Evolutionary conservation across 495 filamentous ascomycete species (phyloP), one percentile per base, ranked within the genome.

Genomic region (Lindgomyces ingoldianus): DNA sequence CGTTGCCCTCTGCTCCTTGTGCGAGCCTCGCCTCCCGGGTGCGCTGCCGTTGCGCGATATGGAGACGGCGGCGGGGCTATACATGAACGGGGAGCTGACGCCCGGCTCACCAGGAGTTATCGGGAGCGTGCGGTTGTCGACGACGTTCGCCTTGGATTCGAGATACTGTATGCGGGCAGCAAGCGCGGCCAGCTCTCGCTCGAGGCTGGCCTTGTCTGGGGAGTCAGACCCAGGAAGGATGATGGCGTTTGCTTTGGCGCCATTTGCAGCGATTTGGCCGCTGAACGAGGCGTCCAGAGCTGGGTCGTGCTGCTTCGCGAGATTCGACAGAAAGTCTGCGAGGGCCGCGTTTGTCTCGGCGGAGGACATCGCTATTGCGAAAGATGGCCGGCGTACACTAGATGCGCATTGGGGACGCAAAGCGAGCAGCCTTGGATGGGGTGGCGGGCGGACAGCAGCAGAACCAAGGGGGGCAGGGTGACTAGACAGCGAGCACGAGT

Each of bases 121-220:
- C 48, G 76, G 76, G 27, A 75, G 70, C 16, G 70, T 64, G 24
- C 68, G 66, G 52, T 62, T 70, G 65, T 76, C 73, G 60, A 72
- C 77, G 46, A 70, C 69, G 41, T 71, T 72, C 11, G 79, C 79
- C 54, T 74, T 76, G 49, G 74, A 73, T 61, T 82, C 80, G 36
- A 82, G 72, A 46, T 73, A 72, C 41, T 79, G 79, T 22, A 81
- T 74, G 57, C 80, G 76, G 24, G 74, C 63, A 16, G 77, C 76
- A 22, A 82, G 66, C 11, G 76, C 76, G 33, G 77, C 74, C 42
- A 82, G 70, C 69, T 82, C 80, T 22, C 66, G 71, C 64, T 82
- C 80, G 21, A 81, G 60, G 22, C 70, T 69, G 55, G 71, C 74
- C 70, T 82, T 82, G 51, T 76, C 78, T 29, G 71, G 68, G n/a